phyloP scores from a whole-genome alignment of 2,329 filamentous ascomycete genomes.

The Annulohypoxylon truncatum region DNA sequence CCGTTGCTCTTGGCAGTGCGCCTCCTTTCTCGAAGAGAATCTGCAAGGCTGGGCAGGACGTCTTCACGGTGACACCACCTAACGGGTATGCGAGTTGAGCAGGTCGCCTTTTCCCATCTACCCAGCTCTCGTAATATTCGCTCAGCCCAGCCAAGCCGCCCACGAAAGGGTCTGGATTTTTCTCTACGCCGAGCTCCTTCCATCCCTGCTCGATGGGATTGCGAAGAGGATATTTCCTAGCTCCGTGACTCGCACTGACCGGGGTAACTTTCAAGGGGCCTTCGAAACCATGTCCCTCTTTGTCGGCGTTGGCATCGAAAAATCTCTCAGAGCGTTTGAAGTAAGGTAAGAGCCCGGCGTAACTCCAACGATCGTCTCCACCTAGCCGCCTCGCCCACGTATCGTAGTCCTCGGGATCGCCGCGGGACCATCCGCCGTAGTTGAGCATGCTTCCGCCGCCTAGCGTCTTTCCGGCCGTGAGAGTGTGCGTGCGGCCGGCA shows the following conservation, averaged over 20 bases:
- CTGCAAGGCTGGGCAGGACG: constrained; percentile 6
- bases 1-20: constrained; percentile 15
- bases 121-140: constrained; percentile 15
- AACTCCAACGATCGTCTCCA: constrained; percentile 57
- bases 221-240: constrained; percentile 54
- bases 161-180: constrained; percentile 13
- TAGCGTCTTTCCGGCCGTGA: constrained; percentile 19
- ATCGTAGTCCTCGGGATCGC: constrained; percentile 58
- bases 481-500: neutral
- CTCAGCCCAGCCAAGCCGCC: constrained; percentile 3
- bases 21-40: constrained; percentile 3
- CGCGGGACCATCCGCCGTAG: constrained; percentile 57
- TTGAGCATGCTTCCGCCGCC: constrained; percentile 24
- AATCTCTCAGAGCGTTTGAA: constrained; percentile 53
- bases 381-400: constrained; percentile 53
- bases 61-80: constrained; percentile 11
- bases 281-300: constrained; percentile 53
- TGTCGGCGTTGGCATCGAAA: constrained; percentile 44
- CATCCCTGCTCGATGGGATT: constrained; percentile 52
- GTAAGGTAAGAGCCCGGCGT: constrained; percentile 57
- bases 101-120: constrained; percentile 11
- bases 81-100: constrained; percentile 8
- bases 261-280: constrained; percentile 51
- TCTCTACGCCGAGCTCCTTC: constrained; percentile 52
- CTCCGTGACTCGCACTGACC: constrained; percentile 37